Conservation (phyloP, 2,329 filamentous ascomycete genomes). For the Fusarium ambrosium region DNA sequence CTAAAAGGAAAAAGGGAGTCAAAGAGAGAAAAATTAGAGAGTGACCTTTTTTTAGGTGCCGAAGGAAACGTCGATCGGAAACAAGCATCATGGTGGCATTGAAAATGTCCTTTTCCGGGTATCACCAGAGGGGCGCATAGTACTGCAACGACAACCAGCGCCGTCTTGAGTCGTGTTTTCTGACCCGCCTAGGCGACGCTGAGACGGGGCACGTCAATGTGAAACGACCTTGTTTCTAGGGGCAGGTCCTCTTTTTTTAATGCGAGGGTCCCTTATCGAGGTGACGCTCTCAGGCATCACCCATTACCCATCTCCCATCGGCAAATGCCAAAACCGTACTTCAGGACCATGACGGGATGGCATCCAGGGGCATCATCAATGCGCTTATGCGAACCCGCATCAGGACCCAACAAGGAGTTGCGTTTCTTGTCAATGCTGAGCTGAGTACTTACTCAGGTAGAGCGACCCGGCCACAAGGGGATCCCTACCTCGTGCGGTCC, state of each 20-base stretch:
- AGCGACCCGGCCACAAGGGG: constrained; percentile 14
- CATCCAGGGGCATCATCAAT: constrained; percentile 22
- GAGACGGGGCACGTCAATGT: constrained; percentile 44
- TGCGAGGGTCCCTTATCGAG: constrained; percentile 15
- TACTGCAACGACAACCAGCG: constrained; percentile 18
- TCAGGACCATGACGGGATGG: not conserved
- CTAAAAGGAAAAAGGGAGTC: constrained; percentile 17
- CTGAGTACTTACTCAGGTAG: constrained; percentile 15
- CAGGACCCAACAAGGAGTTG: constrained; percentile 2
- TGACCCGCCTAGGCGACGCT: constrained; percentile 34
- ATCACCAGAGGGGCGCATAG: constrained; percentile 3
- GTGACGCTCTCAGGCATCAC: constrained; percentile 1
- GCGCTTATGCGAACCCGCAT: constrained; percentile 21
- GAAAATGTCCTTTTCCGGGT: constrained; percentile 3
- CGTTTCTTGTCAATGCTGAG: constrained; percentile 13
- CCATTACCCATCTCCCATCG: not conserved
- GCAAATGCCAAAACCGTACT: not conserved
- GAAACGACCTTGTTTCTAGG: constrained; percentile 42
- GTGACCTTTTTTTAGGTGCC: constrained; percentile 42
- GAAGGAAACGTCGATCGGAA: constrained; percentile 37
- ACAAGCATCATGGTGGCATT: constrained; percentile 25
- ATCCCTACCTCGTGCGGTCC: constrained; percentile 10
- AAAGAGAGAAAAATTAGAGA: not conserved
- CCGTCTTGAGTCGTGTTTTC: constrained; percentile 41
- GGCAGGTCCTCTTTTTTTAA: constrained; percentile 36